Evolutionary conservation across 2,329 filamentous ascomycete species (phyloP), one percentile per base, ranked within the genome.

Genomic region (Didymella keratinophila): DNA sequence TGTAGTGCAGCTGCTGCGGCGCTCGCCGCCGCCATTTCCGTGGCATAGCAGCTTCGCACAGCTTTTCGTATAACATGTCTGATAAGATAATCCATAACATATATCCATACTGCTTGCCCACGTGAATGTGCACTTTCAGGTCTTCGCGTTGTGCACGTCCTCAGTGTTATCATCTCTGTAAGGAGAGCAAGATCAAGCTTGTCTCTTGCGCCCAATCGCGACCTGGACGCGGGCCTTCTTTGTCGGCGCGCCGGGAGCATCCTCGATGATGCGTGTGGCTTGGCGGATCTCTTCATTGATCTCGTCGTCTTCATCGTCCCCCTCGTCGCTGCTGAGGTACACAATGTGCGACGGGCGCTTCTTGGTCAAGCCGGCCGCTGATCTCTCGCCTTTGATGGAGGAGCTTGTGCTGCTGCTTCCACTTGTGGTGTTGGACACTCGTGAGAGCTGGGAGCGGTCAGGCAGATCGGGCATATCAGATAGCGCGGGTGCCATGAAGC

Each of bases 161-260:
- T n/a, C n/a, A n/a, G n/a, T n/a, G n/a, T n/a, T n/a, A n/a, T n/a
- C n/a, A n/a, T 12, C 12, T 16, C 32, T n/a, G n/a, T 4, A 16
- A 12, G 14, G 3, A 39, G 21, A 12, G 39, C 2, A 14, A 8
- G 16, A 23, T 43, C 41, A 43, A 6, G 7, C 7, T 4, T 43
- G 21, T 27, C 14, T 8, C 16, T 43, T 43, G 1, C 21, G 41
- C 7, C 41, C 61, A 4, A 74, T 60, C 2, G 72, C 53, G 4
- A 73, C 63, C 25, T 52, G 53, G 11, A 69, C 66, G 12, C 56
- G 65, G 5, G 54, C 14, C 20, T 64, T 71, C 57, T 68, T 73
- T 25, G 30, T 10, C 32, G 23, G 47, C 1, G 11, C 11, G 1
- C 23, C 28, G 3, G 27, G 14, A 0, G 25, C 47, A 4, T 61